Base-by-base conservation (phyloP, 2,329 filamentous ascomycete species). In the Xylariaceae sp. region DNA sequence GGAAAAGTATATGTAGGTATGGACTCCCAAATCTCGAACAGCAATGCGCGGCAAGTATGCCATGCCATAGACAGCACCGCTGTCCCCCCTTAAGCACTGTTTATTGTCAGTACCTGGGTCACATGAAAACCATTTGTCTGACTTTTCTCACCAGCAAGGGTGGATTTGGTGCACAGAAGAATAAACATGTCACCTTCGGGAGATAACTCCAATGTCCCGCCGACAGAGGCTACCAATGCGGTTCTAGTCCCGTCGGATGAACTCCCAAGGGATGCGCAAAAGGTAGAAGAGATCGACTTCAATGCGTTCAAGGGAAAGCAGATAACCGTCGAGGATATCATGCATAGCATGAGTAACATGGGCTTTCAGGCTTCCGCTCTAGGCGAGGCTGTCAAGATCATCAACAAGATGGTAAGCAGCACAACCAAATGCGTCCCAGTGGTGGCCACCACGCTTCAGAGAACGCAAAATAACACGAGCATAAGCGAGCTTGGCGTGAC, bases 231-330 rank as follows among this genome's bases (percentile, higher is more conserved):
- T 40, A 86, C 81, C 33, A 79, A 85, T 60, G 90, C 90, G 19
- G 90, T 97, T 32, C 73, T 97, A 36, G 84, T 90, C 52, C 74
- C 83, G 34, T 96, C 90, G 2, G 82, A 85, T 41, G 84, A 86
- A 38, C 81, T 95, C 60, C 86, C 90, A 12, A 74, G 81, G 38
- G 83, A 75, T 32, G 78, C 86, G n/a, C 79, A 82, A 50, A 77
- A 86, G 59, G 90, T 98, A 24, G 78, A 85, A 59, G 92, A 95
- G 54, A 76, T 97, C 46, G 90, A 98, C 60, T 98, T 97, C 67
- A 84, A 96, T 67, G 73, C 83, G 36, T 78, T 88, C 63, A 81
- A 79, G 43, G 74, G 78, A 26, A 74, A 76, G 40, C 77, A 83
- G 46, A 83, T 96, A 57, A 94, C 88, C 0, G 89, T 86, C 36